Base-by-base conservation (phyloP, 169 alveolate genomes). In the Eimeria sp. region DNA sequence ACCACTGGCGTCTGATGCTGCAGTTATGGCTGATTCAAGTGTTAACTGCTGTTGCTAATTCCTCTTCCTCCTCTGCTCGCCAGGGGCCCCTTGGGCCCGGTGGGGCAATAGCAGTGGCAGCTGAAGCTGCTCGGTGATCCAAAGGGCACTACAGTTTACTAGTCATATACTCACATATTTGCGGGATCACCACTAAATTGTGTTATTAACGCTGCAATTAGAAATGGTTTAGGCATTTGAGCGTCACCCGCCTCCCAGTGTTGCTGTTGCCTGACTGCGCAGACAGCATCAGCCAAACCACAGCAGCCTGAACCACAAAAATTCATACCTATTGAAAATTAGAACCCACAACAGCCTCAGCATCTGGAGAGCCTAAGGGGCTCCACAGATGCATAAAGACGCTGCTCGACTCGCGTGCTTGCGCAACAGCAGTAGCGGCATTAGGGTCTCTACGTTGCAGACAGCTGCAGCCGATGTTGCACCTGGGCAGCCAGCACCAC, bases 371-470 rank as follows among this genome's bases (percentile, higher is more conserved):
- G 65, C 87, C 65, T 49, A 43, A 45, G 72, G 90, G 90, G 51
- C 58, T 16, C 90, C 63, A n/a, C 70, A 82, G 73, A 82, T 82
- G 90, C 90, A 47, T 13, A 30, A 10, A n/a, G 49, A 27, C 25
- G 13, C 47, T 10, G 73, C 10, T 54, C 90, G 54, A 34, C 20
- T 11, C 51, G 7, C 25, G 70, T 54, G 90, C 51, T 49, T 82
- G 72, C 90, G 16, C 90, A 25, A n/a, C 75, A 82, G 90, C 90
- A 54, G 75, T 73, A 16, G 90, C 90, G 22, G 30, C 51, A 80
- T n/a, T 27, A 54, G 54, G 63, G 63, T 14, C 45, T 47, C 70
- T n/a, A 27, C 67, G 43, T 22, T 51, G 9, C 73, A 43, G 40
- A 20, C 87, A 76, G 87, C 89, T 30, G 89, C 89, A 82, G 72